phyloP scores from a whole-genome alignment of 805 yeast species.

The Hanseniaspora singularis region DNA sequence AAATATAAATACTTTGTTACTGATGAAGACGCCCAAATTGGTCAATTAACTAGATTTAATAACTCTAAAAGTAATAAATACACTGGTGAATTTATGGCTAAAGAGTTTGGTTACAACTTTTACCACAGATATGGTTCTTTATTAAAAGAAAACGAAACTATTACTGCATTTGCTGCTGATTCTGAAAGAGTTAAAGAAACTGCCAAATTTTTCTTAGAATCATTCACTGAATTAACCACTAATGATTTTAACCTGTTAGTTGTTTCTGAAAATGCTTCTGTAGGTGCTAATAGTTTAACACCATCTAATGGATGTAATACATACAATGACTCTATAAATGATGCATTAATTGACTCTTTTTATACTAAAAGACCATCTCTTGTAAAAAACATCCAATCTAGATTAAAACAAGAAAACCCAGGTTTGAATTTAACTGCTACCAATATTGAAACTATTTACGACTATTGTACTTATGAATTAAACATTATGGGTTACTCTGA shows the following conservation, averaged over 20 bases:
- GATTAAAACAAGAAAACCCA: constrained; percentile 45
- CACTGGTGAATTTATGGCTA: constrained; percentile 38
- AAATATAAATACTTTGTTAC: constrained; percentile 37
- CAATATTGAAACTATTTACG: constrained; percentile 45
- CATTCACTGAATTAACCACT: constrained; percentile 34
- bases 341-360: constrained; percentile 19
- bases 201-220: constrained; percentile 37
- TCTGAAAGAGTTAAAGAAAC: constrained; percentile 40
- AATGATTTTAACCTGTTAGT: constrained; percentile 27
- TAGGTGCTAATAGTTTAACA: constrained; percentile 42
- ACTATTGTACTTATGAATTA: constrained; percentile 63
- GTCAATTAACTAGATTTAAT: constrained; percentile 30
- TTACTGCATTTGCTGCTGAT: constrained; percentile 39
- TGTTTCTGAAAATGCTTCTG: constrained; percentile 32
- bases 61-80: constrained; percentile 28
- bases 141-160: constrained; percentile 25
- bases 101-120: constrained; percentile 35
- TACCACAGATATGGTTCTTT: constrained; percentile 36
- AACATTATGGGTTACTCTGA: constrained; percentile 59
- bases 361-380: constrained; percentile 25
- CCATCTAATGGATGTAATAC: constrained; percentile 35
- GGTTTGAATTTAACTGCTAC: constrained; percentile 39
- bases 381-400: constrained; percentile 40
- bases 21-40: constrained; percentile 30
- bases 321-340: constrained; percentile 24